Percentiles rank a stretch among this genome's conserved stretches.
Evolutionary conservation across 768 basidiomycete genomes (phyloP).

Genomic region (Suillus spraguei): DNA sequence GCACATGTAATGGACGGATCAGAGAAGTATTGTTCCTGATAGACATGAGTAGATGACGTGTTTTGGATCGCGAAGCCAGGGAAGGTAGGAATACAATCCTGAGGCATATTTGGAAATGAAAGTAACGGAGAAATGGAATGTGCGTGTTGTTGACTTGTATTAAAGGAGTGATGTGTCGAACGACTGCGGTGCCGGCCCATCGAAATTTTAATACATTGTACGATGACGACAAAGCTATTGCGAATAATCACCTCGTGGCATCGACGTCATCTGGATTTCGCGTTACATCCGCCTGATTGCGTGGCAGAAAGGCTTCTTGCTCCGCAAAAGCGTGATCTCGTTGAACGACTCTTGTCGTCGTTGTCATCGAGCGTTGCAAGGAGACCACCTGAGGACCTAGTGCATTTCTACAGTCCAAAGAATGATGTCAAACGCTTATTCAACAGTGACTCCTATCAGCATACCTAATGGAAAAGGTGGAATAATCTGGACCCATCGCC

Average conservation of each 20-base stretch:
- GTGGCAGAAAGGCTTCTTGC: not conserved
- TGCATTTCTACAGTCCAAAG: not conserved
- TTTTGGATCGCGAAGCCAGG: not conserved
- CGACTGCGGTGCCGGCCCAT: constrained; percentile 1
- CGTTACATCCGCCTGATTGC: not conserved
- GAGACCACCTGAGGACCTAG: not conserved
- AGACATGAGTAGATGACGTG: constrained; percentile 1
- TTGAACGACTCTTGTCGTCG: not conserved
- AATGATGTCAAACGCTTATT: not conserved
- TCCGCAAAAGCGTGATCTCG: not conserved
- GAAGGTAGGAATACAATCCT: not conserved
- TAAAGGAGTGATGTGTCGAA: not conserved
- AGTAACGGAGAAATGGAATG: not conserved
- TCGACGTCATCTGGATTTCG: constrained; percentile 4
- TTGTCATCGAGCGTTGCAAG: not conserved
- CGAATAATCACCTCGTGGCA: not conserved
- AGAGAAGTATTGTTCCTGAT: not conserved
- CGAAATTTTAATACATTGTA: not conserved
- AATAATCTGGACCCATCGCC: constrained; percentile 6
- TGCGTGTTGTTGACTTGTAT: not conserved
- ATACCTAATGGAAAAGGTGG: constrained; percentile 6
- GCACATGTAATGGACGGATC: not conserved
- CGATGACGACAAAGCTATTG: not conserved
- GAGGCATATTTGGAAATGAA: not conserved
- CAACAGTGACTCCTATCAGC: not conserved